Evolutionary conservation across 2,329 filamentous ascomycete species (phyloP).

Genomic region (Coniochaeta hoffmannii): DNA sequence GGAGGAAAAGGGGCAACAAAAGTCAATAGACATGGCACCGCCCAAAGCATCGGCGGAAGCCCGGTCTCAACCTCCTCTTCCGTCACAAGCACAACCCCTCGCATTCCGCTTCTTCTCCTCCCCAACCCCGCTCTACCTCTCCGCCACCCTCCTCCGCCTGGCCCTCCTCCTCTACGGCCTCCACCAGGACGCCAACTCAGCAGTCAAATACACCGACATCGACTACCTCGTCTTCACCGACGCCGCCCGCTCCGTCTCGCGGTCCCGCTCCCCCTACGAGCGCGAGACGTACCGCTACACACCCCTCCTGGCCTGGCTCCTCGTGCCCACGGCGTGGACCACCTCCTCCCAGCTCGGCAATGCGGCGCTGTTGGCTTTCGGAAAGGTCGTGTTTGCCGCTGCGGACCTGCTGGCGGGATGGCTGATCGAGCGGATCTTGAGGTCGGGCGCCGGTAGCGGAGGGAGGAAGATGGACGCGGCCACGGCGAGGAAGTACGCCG

Average conservation of each 20-base stretch:
- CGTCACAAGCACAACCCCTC: constrained; percentile 6
- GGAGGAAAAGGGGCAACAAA: background rate
- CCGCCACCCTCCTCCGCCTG: constrained; percentile 58
- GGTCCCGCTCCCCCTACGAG: constrained; percentile 68
- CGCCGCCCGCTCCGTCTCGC: constrained; percentile 68
- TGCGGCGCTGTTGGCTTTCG: constrained; percentile 64
- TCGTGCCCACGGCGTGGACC: constrained; percentile 66
- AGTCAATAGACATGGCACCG: background rate
- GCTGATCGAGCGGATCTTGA: constrained; percentile 50
- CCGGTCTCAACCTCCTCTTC: background rate
- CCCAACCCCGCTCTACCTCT: constrained; percentile 44
- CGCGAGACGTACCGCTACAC: constrained; percentile 97
- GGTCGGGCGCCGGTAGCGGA: constrained; percentile 18
- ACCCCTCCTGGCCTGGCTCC: constrained; percentile 83
- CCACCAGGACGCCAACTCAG: constrained; percentile 85
- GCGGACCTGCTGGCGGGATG: constrained; percentile 82
- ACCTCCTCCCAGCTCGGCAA: constrained; percentile 23
- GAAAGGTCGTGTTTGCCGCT: constrained; percentile 78
- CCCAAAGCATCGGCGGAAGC: constrained; percentile 3
- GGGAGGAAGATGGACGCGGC: constrained; percentile 37
- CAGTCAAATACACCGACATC: constrained; percentile 97
- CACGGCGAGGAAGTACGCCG: constrained; percentile 66
- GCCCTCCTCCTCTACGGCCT: constrained; percentile 78
- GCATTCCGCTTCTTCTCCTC: constrained; percentile 25
- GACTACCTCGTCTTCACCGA: constrained; percentile 99